phyloP scores from a whole-genome alignment of 345 rosid species.

The Garcia nutans region DNA sequence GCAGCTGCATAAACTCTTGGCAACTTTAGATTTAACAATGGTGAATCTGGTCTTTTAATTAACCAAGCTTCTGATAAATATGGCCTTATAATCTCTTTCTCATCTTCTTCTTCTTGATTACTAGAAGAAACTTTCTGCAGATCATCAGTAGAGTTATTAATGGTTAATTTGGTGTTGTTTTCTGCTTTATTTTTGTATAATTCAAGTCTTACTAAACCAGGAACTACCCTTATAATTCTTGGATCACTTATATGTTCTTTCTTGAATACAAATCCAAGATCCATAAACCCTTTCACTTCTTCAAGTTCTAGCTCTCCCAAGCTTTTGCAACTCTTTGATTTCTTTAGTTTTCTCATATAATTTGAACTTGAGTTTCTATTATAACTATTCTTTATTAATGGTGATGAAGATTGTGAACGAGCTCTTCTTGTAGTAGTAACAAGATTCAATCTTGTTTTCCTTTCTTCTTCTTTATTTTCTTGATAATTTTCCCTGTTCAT shows the following conservation, averaged over 20 bases:
- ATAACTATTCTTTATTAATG: background rate
- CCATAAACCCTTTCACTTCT: constrained; percentile 70
- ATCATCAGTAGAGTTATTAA: background rate
- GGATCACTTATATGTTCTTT: constrained; percentile 44
- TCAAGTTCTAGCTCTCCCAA: constrained; percentile 54
- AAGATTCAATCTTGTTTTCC: constrained; percentile 35
- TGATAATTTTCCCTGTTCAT: constrained; percentile 22
- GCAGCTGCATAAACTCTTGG: constrained; percentile 38
- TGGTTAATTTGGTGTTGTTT: background rate
- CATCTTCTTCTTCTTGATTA: constrained; percentile 19
- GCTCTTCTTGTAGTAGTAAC: constrained; percentile 6
- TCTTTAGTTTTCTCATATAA: constrained; percentile 20
- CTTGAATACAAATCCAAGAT: constrained; percentile 61
- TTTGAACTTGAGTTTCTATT: background rate
- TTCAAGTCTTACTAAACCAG: constrained; percentile 54
- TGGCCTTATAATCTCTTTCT: constrained; percentile 36
- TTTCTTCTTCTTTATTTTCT: constrained; percentile 23
- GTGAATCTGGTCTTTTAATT: constrained; percentile 53
- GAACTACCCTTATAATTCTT: constrained; percentile 49
- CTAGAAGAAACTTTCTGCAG: background rate
- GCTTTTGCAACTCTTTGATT: constrained; percentile 46
- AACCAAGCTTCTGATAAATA: constrained; percentile 74
- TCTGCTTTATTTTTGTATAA: background rate
- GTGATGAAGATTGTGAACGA: constrained; percentile 46
- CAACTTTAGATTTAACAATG: constrained; percentile 40